Conservation (phyloP, 441 rosid genomes). For the Pelargonium fulgidum region DNA sequence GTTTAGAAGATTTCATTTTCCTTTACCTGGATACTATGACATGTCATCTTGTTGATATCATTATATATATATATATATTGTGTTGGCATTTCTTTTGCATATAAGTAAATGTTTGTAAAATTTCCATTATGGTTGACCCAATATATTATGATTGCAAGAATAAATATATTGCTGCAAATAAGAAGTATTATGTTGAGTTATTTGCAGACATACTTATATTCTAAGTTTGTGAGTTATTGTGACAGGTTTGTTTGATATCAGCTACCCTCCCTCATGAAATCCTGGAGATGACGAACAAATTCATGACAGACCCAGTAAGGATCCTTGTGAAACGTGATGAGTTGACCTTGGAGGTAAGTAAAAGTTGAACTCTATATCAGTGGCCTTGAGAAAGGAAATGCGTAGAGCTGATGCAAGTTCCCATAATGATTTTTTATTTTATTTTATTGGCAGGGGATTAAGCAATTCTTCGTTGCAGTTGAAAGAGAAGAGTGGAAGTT, state of each 20-base stretch:
- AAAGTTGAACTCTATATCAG: constrained; percentile 1
- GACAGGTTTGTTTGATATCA: constrained; percentile 74
- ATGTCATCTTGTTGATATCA: neutral
- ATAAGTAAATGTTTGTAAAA: neutral
- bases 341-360: constrained; percentile 78
- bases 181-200: too few species aligned
- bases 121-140: neutral
- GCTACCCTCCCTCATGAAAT: constrained; percentile 98
- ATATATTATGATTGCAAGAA: neutral
- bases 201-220: too few species aligned
- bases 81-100: neutral
- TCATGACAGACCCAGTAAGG: constrained; percentile 97
- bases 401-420: too few species aligned
- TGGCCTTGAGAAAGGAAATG: neutral
- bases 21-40: neutral
- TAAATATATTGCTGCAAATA: neutral
- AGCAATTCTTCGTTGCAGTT: constrained; percentile 88
- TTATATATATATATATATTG: too few species aligned
- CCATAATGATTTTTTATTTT: too few species aligned
- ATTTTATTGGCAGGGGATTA: too few species aligned
- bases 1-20: too few species aligned
- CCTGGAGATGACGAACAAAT: constrained; percentile 86
- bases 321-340: constrained; percentile 98
- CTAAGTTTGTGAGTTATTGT: neutral
- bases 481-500: constrained; percentile 98